A percentile compares a stretch with the other conserved stretches of the same genome.
Evolutionary conservation across 2,329 filamentous ascomycete genomes (phyloP).

Genomic region (Talaromyces funiculosus): DNA sequence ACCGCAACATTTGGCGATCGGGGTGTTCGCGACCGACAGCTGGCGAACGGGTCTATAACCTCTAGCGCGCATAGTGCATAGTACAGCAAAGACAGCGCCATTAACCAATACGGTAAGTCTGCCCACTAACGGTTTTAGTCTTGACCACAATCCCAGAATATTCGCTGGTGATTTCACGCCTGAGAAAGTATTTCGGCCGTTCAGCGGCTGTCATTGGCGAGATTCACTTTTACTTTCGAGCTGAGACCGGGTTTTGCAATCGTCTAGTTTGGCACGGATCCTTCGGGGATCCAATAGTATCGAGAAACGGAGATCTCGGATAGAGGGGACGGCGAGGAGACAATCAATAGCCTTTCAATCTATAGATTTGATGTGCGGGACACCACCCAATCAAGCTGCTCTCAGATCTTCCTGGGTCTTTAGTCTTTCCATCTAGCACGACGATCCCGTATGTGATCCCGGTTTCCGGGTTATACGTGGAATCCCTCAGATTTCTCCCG

Average conservation of each 20-base stretch:
- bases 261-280: neutral
- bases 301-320: neutral
- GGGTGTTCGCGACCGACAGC: neutral
- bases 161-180: neutral
- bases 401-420: neutral
- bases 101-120: neutral
- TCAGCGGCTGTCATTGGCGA: conserved; percentile 4
- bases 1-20: neutral
- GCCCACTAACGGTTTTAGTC: neutral
- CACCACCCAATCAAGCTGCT: neutral
- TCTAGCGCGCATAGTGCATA: neutral
- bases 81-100: neutral
- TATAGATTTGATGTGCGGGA: neutral
- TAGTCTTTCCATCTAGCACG: neutral
- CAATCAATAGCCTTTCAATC: neutral
- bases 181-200: neutral
- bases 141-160: neutral
- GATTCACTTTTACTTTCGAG: neutral
- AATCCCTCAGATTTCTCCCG: neutral
- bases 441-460: neutral
- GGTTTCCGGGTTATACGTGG: neutral
- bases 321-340: neutral
- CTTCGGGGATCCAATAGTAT: neutral
- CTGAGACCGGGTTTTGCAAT: neutral
- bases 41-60: neutral